phyloP scores from a whole-genome alignment of 768 basidiomycete species.

The Lentinula detonsa region DNA sequence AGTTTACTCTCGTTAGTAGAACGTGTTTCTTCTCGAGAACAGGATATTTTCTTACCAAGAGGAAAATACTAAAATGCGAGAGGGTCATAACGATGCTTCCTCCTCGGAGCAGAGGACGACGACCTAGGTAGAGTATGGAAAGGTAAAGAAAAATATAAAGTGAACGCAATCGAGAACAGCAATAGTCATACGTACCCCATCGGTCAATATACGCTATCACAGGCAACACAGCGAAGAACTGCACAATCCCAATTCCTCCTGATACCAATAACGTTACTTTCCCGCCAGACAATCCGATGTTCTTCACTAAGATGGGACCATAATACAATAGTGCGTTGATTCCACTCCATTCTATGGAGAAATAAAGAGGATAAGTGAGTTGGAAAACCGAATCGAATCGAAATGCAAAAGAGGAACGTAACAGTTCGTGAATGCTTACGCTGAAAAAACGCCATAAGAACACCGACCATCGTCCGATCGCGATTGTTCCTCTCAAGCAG shows the following conservation, averaged over 20 bases:
- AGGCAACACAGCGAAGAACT: constrained; percentile 71
- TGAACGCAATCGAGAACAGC: not conserved
- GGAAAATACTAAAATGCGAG: constrained; percentile 60
- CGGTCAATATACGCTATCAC: constrained; percentile 67
- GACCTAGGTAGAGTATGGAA: constrained; percentile 25
- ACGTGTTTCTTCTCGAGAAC: not conserved
- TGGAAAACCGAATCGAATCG: constrained; percentile 14
- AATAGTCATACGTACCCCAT: constrained; percentile 34
- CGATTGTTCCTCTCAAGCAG: constrained; percentile 51
- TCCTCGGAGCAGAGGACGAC: constrained; percentile 58
- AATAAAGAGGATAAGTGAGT: not conserved
- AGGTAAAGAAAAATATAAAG: not conserved
- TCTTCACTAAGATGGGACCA: constrained; percentile 64
- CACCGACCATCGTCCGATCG: constrained; percentile 60
- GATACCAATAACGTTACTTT: constrained; percentile 59
- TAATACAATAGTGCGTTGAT: constrained; percentile 84
- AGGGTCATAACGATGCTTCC: constrained; percentile 61
- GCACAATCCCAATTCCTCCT: constrained; percentile 75
- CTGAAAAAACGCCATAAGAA: constrained; percentile 79
- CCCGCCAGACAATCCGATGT: constrained; percentile 57
- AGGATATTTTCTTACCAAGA: constrained; percentile 38
- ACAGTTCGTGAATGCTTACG: constrained; percentile 30
- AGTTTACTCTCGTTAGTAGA: not conserved
- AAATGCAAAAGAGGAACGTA: constrained; percentile 15
- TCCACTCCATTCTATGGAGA: constrained; percentile 69